These are phyloP conservation scores for Microbotryum lychnidis-dioicae DNA, from an alignment of 1,284 basidiomycete genomes.

Conservation along the genomic window DNA sequence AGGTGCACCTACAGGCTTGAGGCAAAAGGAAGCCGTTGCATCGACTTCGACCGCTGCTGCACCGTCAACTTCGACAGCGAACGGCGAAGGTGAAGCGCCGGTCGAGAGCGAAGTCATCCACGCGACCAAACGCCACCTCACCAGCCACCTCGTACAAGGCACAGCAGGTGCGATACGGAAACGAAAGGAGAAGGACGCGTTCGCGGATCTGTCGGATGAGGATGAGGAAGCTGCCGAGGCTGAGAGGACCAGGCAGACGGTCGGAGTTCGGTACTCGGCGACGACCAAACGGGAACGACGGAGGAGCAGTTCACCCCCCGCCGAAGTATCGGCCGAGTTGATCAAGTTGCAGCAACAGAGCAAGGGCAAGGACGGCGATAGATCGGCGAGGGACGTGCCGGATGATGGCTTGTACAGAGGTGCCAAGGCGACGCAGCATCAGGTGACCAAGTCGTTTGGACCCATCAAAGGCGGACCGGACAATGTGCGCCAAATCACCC, in stretches of 20 bases:
- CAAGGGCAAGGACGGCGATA: conserved; percentile 9
- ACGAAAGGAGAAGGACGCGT: background rate
- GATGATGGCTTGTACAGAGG: conserved; percentile 88
- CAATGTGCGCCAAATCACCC: conserved; percentile 89
- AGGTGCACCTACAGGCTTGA: conserved; percentile 19
- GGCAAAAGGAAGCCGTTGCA: conserved; percentile 13
- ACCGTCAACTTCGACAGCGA: background rate
- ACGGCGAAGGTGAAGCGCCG: background rate
- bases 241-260: conserved; percentile 4
- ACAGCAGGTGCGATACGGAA: conserved; percentile 19
- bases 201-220: conserved; percentile 12
- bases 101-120: conserved; percentile 21
- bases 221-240: conserved; percentile 1
- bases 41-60: background rate
- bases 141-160: conserved; percentile 29
- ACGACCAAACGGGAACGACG: conserved; percentile 7
- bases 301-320: conserved; percentile 22
- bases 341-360: conserved; percentile 12
- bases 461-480: conserved; percentile 43
- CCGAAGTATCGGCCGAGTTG: conserved; percentile 24
- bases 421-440: conserved; percentile 68
- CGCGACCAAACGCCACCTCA: conserved; percentile 7
- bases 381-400: conserved; percentile 8
- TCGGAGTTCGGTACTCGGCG: conserved; percentile 22
- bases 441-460: conserved; percentile 40